Evolutionary conservation across 2,329 filamentous ascomycete species (phyloP).

Genomic region (Furcasterigmium furcatum): DNA sequence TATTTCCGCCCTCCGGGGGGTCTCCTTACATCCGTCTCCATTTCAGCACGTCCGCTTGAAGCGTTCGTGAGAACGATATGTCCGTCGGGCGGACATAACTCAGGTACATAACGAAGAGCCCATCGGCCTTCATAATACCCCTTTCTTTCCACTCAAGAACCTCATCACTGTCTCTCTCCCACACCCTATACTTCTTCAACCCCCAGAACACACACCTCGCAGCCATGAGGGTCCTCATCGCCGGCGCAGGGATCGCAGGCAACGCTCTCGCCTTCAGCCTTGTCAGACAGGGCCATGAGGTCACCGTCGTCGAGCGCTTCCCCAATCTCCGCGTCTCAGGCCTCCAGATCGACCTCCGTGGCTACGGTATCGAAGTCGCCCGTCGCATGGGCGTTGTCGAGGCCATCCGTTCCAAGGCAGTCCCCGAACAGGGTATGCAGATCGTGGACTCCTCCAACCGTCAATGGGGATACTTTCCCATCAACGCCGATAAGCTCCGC

Average conservation of each 20-base stretch:
- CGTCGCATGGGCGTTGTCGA: conserved; percentile 48
- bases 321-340: conserved; percentile 40
- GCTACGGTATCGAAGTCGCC: conserved; percentile 45
- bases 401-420: conserved; percentile 34
- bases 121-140: too few species aligned
- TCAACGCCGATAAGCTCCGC: background rate
- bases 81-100: too few species aligned
- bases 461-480: conserved; percentile 8
- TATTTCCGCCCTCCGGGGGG: too few species aligned
- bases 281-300: conserved; percentile 26
- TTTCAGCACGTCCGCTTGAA: too few species aligned
- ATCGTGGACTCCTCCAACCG: conserved; percentile 36
- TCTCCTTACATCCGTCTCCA: too few species aligned
- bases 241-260: conserved; percentile 30
- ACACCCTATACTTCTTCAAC: background rate
- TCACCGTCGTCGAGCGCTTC: conserved; percentile 39
- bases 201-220: background rate
- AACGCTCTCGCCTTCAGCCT: conserved; percentile 48
- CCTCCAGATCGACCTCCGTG: conserved; percentile 52
- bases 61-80: too few species aligned
- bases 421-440: conserved; percentile 42
- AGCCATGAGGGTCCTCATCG: conserved; percentile 27
- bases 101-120: too few species aligned
- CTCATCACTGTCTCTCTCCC: background rate
- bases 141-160: too few species aligned